phyloP scores from a whole-genome alignment of 768 basidiomycete genomes.

The Holtermannia corniformis region DNA sequence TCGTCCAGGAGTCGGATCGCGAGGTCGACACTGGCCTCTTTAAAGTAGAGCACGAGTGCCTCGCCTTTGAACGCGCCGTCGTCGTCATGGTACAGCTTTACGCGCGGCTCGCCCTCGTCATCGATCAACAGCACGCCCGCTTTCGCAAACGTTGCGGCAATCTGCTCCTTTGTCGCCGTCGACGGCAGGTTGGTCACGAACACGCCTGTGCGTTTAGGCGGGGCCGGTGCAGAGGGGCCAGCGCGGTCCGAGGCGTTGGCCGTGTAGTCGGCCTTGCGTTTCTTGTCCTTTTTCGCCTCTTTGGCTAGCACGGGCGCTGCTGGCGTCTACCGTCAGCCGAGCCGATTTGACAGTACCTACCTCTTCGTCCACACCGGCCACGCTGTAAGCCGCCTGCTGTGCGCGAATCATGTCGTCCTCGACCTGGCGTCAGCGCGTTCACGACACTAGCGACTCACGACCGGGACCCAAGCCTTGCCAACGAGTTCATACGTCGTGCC shows the following conservation, averaged over 20 bases:
- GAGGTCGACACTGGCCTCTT: slow-evolving; percentile 84
- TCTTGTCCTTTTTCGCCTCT: slow-evolving; percentile 44
- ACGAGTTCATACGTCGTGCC: slow-evolving; percentile 89
- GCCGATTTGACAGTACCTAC: slow-evolving; percentile 46
- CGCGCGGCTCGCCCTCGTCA: slow-evolving; percentile 77
- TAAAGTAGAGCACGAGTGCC: slow-evolving; percentile 91
- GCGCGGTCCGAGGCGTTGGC: slow-evolving; percentile 51
- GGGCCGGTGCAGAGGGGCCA: slow-evolving; percentile 50
- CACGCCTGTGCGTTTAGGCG: slow-evolving; percentile 90
- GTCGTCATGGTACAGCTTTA: slow-evolving; percentile 88
- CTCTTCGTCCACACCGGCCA: slow-evolving; percentile 87
- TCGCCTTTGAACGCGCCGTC: slow-evolving; percentile 86
- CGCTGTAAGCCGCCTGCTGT: slow-evolving; percentile 91
- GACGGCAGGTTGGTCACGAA: slow-evolving; percentile 76
- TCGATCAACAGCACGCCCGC: slow-evolving; percentile 91
- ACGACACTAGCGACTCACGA: slow-evolving; percentile 51
- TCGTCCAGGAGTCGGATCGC: slow-evolving; percentile 82
- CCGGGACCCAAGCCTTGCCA: slow-evolving; percentile 71
- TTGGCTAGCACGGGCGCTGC: slow-evolving; percentile 65
- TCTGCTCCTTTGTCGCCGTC: slow-evolving; percentile 62
- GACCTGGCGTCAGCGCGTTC: slow-evolving; percentile 48
- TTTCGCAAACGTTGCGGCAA: slow-evolving; percentile 77
- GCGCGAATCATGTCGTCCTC: slow-evolving; percentile 76
- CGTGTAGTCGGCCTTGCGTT: slow-evolving; percentile 62
- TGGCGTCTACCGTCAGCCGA: slow-evolving; percentile 52